A percentile compares a stretch with the other conserved stretches of the same genome.
Evolutionary conservation across 148 eudicot species (phyloP).

Genomic region (Polygonum aviculare): DNA sequence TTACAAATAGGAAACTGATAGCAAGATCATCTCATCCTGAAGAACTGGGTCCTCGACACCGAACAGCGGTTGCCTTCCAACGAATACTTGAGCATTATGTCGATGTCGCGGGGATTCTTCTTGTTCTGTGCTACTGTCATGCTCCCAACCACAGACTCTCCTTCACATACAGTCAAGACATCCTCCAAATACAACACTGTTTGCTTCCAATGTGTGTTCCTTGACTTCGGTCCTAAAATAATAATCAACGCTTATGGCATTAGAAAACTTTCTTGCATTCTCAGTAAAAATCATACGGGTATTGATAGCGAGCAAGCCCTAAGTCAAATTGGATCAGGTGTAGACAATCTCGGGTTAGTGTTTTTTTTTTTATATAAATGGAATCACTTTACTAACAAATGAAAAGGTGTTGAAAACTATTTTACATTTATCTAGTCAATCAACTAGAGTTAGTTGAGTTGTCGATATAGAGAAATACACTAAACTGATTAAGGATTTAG

Average conservation of each 20-base stretch:
- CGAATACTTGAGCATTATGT: constrained; percentile 68
- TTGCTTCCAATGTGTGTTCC: constrained; percentile 94
- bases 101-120: constrained; percentile 95
- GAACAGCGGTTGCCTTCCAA: constrained; percentile 57
- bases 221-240: constrained; percentile 72
- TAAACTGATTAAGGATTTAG: background rate
- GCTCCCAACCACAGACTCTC: constrained; percentile 62
- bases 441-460: background rate
- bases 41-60: constrained; percentile 69
- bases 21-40: constrained; percentile 58
- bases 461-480: background rate
- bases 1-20: background rate
- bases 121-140: constrained; percentile 81
- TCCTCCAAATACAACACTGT: constrained; percentile 94
- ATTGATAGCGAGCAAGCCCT: no score
- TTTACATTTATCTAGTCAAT: background rate
- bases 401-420: background rate
- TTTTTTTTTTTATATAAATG: no score
- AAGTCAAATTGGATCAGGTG: no score
- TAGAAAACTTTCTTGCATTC: background rate
- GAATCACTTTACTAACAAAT: no score
- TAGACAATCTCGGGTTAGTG: no score
- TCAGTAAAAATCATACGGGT: no score
- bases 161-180: constrained; percentile 72
- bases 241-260: background rate